Base-by-base conservation (phyloP, 306 rosid species). In the Cotoneaster glaucophyllus region DNA sequence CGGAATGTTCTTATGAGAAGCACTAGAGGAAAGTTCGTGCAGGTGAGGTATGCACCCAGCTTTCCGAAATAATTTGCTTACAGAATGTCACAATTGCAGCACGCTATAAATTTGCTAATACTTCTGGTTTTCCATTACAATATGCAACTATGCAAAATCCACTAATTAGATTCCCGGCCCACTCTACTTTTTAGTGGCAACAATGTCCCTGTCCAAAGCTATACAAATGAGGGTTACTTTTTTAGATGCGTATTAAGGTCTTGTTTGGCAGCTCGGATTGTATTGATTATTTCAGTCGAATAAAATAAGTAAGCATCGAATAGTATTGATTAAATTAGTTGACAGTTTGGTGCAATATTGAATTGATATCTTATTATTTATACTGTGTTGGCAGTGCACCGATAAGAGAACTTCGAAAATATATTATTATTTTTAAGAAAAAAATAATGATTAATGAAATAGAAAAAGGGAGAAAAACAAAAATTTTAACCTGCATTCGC, bases 221-320 rank as follows among this genome's bases (percentile, higher is more conserved):
- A 24, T 25, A 2, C 5, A 63, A 28, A 7, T 28, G 39, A 6
- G 21, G n/a, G 29, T 28, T 62, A 28, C n/a, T 62, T 62, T 62
- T 62, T 28, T 10, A 5, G 34, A 13, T 14, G 22, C 39, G 11
- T 29, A 45, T 17, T 48, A 67, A 10, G 32, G 25, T 0, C 5
- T 31, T 6, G 6, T 31, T 31, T 31, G 0, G 0, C 34, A 5
- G 34, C 1, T 31, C 34, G 0, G 1, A 1, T 0, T 32, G 0
- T 5, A 32, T 1, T 32, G 7, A 32, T 32, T 32, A 32, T 32
- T 5, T 32, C 2, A 32, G 0, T 32, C 0, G 2, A 5, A 32
- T 32, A 32, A 0, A 0, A 32, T 5, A 32, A 1, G 0, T 32
- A 32, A 0, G 1, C 7, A 32, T 32, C 1, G 0, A 0, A 32